Base-by-base conservation (phyloP, 108 stramenopile genomes). In the Skeletonema tropicum region DNA sequence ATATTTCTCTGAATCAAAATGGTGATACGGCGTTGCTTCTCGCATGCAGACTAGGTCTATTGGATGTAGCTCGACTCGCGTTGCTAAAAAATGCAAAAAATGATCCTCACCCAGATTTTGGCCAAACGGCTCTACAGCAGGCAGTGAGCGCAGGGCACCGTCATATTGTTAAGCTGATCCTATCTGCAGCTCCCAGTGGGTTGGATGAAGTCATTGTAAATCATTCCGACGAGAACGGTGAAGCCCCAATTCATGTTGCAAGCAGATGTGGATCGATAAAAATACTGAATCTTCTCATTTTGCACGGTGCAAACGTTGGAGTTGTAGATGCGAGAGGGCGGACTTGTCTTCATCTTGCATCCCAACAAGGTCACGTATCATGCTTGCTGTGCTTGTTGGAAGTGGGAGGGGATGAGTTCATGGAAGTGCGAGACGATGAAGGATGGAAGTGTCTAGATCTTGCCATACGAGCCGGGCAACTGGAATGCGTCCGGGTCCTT, bases 31-130 rank as follows among this genome's bases (percentile, higher is more conserved):
- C 76, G 3, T 67, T 92, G 13, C 64, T 92, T n/a, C 30, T 85
- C 3, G 88, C 90, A 6, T 91, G 89, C 62, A 75, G 90, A 21
- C 61, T 87, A 23, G 92, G 89, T 3, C 31, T 71, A 17, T 60
- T 62, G 10, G 90, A 83, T n/a, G 52, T 90, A 19, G 87, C 74
- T 48, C 35, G 68, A 38, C 59, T 88, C 9, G 73, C 76, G 17
- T 71, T 93, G 55, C 36, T 68, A 19, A 85, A 85, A 32, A 79
- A 88, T 29, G 89, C 89, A 6, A 59, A 38, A 17, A 93, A 93
- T 71, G 92, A 91, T 72, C 90, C 90, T 5, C 89, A 91, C 74
- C 90, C 92, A 11, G 59, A 77, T 0, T 89, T 74, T 38, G 90
- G 90, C 0, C 71, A 81, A 39, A 81, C 80, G 31, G 80, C 75